These are phyloP conservation scores for Arthroderma sp. DNA, from an alignment of 2,329 filamentous ascomycete species.

Conservation along the genomic window DNA sequence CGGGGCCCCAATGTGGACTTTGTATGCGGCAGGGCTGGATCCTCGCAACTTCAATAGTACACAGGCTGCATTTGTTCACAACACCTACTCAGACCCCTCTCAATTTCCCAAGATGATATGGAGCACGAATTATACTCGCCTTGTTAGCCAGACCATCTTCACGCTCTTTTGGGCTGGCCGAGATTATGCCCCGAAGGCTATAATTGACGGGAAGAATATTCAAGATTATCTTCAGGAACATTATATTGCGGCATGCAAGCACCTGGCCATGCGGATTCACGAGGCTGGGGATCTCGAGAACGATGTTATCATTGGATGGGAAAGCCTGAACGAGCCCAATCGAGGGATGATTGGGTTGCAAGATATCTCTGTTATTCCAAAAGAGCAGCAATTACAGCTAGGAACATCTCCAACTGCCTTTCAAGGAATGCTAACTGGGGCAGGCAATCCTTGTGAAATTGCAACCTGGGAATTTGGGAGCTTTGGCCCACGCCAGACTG, in stretches of 20 bases:
- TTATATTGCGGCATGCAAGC: slow-evolving; percentile 64
- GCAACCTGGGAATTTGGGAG: slow-evolving; percentile 89
- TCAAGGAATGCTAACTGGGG: slow-evolving; percentile 85
- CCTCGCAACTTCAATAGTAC: slow-evolving; percentile 73
- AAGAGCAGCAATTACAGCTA: slow-evolving; percentile 81
- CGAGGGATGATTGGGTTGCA: slow-evolving; percentile 71
- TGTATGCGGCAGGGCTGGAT: slow-evolving; percentile 87
- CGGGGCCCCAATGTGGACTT: slow-evolving; percentile 92
- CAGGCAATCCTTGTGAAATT: slow-evolving; percentile 77
- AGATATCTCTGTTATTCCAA: slow-evolving; percentile 68
- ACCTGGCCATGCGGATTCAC: slow-evolving; percentile 71
- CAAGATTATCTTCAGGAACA: slow-evolving; percentile 88
- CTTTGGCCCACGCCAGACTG: slow-evolving; percentile 82
- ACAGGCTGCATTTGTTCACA: slow-evolving; percentile 87
- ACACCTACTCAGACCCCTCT: slow-evolving; percentile 73
- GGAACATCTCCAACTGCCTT: slow-evolving; percentile 87
- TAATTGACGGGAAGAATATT: slow-evolving; percentile 89
- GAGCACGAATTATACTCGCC: slow-evolving; percentile 88
- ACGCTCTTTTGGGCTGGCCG: slow-evolving; percentile 84
- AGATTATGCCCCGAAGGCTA: slow-evolving; percentile 89
- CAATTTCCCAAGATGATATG: slow-evolving; percentile 98
- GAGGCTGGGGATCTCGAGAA: slow-evolving; percentile 82
- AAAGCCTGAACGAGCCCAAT: slow-evolving; percentile 92
- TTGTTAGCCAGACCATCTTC: slow-evolving; percentile 82
- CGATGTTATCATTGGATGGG: slow-evolving; percentile 84